Base-by-base conservation (phyloP, 306 rosid species). In the Cucumis sativus region DNA sequence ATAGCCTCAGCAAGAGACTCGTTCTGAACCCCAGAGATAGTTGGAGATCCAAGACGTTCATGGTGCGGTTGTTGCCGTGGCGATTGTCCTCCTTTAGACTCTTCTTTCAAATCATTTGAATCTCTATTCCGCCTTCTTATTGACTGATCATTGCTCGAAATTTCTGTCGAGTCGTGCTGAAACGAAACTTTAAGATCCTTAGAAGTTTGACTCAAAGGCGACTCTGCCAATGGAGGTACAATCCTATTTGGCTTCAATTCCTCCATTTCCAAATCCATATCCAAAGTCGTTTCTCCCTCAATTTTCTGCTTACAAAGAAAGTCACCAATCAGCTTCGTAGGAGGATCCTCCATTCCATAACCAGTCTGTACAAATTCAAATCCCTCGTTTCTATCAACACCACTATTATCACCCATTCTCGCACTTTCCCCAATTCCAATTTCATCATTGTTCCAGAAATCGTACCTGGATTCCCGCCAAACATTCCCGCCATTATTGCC, bases 221-320 rank as follows among this genome's bases (percentile, higher is more conserved):
- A 88, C 82, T 91, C 97, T 0, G 83, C 84, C 18, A 88, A 73
- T 5, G 96, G 83, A 28, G 88, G 25, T 3, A 87, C 25, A 40
- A 74, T 76, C 54, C 83, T 55, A 10, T 75, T 87, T 0, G 30
- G 9, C 49, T 56, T 83, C 0, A 88, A 81, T 83, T 90, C 91
- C 6, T 84, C 90, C 91, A 89, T 90, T 10, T 86, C 95, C 73
- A 90, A 82, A 79, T 89, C 94, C 94, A 90, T 86, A 54, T 90
- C 91, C 16, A 90, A 67, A 7, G 87, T 61, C 77, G 83, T 81
- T 35, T 85, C 89, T 0, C 91, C 91, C 17, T 85, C 83, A 5
- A 78, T 81, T 12, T 3, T 70, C 82, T 89, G 93, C n/a, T 84
- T 83, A 63, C 83, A 84, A 10, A 89, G 80, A 60, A 89, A 89